These are phyloP conservation scores for Plasmodium coatneyi DNA, from an alignment of 169 alveolate species.

Conservation along the genomic window DNA sequence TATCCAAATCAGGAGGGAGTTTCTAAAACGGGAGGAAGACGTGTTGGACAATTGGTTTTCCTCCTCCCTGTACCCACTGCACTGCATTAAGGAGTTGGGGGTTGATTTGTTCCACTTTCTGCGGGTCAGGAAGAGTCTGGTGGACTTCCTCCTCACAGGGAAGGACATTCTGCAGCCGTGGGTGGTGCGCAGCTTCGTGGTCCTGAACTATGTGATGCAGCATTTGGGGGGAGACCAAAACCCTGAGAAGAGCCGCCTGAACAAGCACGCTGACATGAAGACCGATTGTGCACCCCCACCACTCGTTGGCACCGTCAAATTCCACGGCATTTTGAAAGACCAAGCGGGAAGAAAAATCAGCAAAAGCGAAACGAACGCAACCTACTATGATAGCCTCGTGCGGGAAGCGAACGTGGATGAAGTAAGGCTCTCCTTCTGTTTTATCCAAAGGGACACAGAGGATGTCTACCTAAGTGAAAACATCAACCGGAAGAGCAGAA, in stretches of 20 bases:
- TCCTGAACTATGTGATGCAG: constrained; percentile 3
- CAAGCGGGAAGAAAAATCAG: constrained; percentile 43
- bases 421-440: constrained; percentile 17
- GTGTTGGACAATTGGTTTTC: constrained; percentile 62
- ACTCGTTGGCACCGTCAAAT: not conserved
- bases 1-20: constrained; percentile 4
- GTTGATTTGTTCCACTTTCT: not conserved
- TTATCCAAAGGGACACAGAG: constrained; percentile 28
- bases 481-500: constrained; percentile 14
- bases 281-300: not conserved
- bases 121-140: not conserved
- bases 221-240: not conserved
- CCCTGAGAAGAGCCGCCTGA: not conserved
- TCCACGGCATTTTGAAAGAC: constrained; percentile 45
- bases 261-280: no score
- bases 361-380: constrained; percentile 30
- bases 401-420: constrained; percentile 7
- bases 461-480: constrained; percentile 18
- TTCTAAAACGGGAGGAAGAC: constrained; percentile 18
- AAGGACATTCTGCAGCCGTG: constrained; percentile 46
- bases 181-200: constrained; percentile 37
- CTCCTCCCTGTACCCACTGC: constrained; percentile 22
- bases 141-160: constrained; percentile 56
- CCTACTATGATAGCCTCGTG: constrained; percentile 9
- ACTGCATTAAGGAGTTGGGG: constrained; percentile 6